Evolutionary conservation across 345 rosid species (phyloP).

Genomic region (thale cress (Arabidopsis thaliana)): TAIR10.1 NC_003074.8:20666001-20666500

Average conservation of each 20-base stretch:
- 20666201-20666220: neutral
- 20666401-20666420: neutral
- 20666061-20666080: neutral
- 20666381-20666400: neutral
- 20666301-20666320: neutral
- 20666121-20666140: neutral
- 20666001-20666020: neutral
- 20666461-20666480: neutral
- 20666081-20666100: neutral
- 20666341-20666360: neutral
- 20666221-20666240: neutral
- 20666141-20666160: neutral
- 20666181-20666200: neutral
- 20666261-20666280: neutral
- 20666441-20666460: neutral
- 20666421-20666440: neutral
- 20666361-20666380: constrained; percentile 1
- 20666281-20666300: neutral
- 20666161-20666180: constrained; percentile 11
- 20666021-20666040: neutral
- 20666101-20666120: neutral
- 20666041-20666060: neutral
- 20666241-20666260: neutral
- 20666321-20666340: neutral
- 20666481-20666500: neutral